Conservation (phyloP, 2,329 filamentous ascomycete species). For the Claviceps fusiformis region DNA sequence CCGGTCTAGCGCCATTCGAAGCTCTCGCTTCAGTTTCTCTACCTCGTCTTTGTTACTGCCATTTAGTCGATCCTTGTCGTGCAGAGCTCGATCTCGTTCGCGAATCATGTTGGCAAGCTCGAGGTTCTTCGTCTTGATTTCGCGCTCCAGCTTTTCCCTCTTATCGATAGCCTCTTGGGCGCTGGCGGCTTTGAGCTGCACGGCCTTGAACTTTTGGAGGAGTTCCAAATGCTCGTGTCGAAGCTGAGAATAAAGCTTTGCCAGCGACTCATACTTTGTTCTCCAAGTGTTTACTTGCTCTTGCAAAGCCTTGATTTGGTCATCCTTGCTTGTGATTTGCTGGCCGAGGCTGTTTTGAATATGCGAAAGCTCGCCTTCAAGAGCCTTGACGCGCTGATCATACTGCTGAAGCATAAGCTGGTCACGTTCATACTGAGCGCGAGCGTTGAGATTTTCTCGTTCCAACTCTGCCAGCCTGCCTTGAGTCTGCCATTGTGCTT, state of each 20-base stretch:
- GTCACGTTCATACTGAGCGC: conserved; percentile 92
- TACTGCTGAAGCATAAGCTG: conserved; percentile 96
- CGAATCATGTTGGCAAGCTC: conserved; percentile 97
- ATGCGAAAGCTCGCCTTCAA: conserved; percentile 76
- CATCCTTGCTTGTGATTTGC: conserved; percentile 80
- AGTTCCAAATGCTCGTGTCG: conserved; percentile 91
- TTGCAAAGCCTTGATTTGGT: conserved; percentile 82
- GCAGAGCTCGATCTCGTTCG: conserved; percentile 81
- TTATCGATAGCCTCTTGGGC: conserved; percentile 93
- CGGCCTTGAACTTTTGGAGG: conserved; percentile 87
- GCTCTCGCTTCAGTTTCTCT: conserved; percentile 86
- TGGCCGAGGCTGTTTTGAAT: conserved; percentile 73
- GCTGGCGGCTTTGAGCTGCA: conserved; percentile 91
- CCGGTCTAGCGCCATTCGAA: conserved; percentile 80
- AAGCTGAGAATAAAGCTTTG: conserved; percentile 93
- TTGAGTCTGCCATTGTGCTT: conserved; percentile 87
- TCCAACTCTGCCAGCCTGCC: conserved; percentile 92
- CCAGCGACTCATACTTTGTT: conserved; percentile 89
- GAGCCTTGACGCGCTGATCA: conserved; percentile 81
- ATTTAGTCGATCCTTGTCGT: conserved; percentile 78
- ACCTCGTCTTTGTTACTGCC: conserved; percentile 86
- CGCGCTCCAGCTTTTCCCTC: conserved; percentile 87
- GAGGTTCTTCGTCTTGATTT: conserved; percentile 99
- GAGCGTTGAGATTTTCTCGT: conserved; percentile 84
- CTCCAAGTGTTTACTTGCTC: conserved; percentile 98